phyloP scores from a whole-genome alignment of 441 rosid genomes.

The Mallotus japonicus region DNA sequence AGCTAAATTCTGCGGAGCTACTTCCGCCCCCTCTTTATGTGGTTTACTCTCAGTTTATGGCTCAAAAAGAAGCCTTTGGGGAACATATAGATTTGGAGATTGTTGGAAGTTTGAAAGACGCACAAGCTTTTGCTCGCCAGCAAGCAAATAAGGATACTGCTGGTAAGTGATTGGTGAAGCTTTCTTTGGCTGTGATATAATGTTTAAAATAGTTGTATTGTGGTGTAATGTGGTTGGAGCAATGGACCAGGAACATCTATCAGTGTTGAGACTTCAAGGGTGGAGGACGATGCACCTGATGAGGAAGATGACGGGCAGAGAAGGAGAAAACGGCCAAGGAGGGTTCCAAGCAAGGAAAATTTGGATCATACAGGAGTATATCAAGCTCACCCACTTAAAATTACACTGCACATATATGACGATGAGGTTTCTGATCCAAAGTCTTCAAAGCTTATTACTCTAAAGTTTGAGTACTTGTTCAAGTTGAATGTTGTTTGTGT shows the following conservation, averaged over 20 bases:
- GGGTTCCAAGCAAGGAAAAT: conserved; percentile 57
- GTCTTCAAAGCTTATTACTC: conserved; percentile 44
- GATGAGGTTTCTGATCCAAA: conserved; percentile 63
- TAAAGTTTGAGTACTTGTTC: conserved; percentile 73
- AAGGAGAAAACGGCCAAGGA: conserved; percentile 71
- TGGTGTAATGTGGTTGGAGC: background rate
- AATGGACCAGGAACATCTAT: conserved; percentile 47
- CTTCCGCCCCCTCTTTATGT: conserved; percentile 91
- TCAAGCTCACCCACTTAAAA: conserved; percentile 70
- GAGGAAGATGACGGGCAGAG: conserved; percentile 87
- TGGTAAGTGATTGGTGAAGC: conserved; percentile 35
- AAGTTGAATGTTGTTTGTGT: conserved; percentile 81
- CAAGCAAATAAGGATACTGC: conserved; percentile 70
- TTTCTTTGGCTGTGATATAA: background rate
- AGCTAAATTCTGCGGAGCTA: conserved; percentile 74
- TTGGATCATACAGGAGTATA: conserved; percentile 56
- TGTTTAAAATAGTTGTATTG: background rate
- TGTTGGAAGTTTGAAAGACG: conserved; percentile 74
- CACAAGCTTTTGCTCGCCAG: conserved; percentile 64
- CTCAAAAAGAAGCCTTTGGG: conserved; percentile 86
- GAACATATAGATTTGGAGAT: conserved; percentile 72
- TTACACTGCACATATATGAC: conserved; percentile 60
- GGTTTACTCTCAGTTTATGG: conserved; percentile 70
- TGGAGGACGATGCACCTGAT: conserved; percentile 77
- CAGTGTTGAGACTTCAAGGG: conserved; percentile 53